A percentile compares a stretch with the other conserved stretches of the same genome.
These are phyloP conservation scores for Trichopus zeylanicus DNA, from an alignment of 116 monocot species.

Conservation along the genomic window DNA sequence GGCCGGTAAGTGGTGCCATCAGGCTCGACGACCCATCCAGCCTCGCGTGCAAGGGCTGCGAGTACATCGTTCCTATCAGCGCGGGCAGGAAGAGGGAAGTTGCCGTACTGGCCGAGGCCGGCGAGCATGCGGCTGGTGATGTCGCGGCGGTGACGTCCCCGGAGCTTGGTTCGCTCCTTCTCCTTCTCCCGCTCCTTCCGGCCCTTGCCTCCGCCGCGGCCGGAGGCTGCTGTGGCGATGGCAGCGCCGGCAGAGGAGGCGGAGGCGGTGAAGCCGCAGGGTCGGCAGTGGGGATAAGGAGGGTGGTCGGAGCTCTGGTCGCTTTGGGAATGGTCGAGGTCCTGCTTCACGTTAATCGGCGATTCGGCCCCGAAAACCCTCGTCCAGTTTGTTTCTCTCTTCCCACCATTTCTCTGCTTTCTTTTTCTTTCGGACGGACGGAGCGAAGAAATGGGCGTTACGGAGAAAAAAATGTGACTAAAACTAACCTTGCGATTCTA, in stretches of 20 bases:
- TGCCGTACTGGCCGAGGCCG: constrained; percentile 86
- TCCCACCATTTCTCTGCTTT: not conserved
- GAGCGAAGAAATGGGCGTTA: not conserved
- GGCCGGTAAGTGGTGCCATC: constrained; percentile 87
- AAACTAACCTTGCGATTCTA: too few species aligned
- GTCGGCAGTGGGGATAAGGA: constrained; percentile 24
- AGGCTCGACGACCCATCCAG: constrained; percentile 81
- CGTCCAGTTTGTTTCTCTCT: too few species aligned
- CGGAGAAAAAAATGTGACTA: not conserved
- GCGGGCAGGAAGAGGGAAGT: constrained; percentile 81
- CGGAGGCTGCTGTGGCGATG: constrained; percentile 2
- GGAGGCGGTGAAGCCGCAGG: constrained; percentile 31
- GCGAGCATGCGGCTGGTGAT: constrained; percentile 96
- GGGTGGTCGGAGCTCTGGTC: not conserved
- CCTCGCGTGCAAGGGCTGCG: constrained; percentile 90
- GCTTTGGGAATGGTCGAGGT: constrained; percentile 6
- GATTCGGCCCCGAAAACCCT: not conserved
- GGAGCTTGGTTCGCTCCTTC: constrained; percentile 91
- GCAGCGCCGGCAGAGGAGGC: constrained; percentile 31
- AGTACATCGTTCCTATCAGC: constrained; percentile 99
- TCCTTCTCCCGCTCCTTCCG: constrained; percentile 75
- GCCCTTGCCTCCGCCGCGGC: constrained; percentile 20
- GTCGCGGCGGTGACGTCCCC: constrained; percentile 86
- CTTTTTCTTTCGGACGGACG: not conserved
- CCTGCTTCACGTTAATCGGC: not conserved